phyloP scores from a whole-genome alignment of 331 rosid species.

The Acacia pycnantha region DNA sequence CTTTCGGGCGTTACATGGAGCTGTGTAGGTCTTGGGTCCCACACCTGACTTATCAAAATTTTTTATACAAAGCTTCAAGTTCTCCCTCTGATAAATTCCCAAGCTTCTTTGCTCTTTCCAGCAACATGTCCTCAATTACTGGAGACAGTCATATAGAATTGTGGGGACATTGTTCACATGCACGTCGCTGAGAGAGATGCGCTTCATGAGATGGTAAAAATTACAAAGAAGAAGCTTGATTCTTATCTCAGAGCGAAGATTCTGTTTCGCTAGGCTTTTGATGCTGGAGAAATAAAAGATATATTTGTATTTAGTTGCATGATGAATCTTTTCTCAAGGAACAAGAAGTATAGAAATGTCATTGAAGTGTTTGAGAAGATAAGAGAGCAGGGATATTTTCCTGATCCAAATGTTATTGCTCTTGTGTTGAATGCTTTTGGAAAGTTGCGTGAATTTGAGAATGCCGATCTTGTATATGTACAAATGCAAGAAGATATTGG shows the following conservation, averaged over 20 bases:
- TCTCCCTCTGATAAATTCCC: background rate
- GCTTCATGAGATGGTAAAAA: too few relatives aligned
- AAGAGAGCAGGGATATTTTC: conserved; percentile 75
- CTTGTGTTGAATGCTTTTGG: conserved; percentile 88
- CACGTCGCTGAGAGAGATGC: too few relatives aligned
- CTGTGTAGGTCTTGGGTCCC: background rate
- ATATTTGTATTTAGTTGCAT: conserved; percentile 75
- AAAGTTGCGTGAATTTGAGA: conserved; percentile 73
- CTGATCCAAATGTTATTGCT: conserved; percentile 78
- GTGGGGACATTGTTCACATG: too few relatives aligned
- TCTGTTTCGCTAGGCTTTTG: conserved; percentile 87
- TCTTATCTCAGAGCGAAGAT: too few relatives aligned
- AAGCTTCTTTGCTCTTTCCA: background rate
- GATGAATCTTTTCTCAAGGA: conserved; percentile 76
- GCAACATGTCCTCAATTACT: background rate
- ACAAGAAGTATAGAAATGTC: conserved; percentile 62
- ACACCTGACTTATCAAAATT: background rate
- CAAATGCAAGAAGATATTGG: conserved; percentile 81
- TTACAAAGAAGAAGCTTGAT: too few relatives aligned
- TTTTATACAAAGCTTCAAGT: background rate
- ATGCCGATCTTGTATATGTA: conserved; percentile 68
- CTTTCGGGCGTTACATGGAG: too few relatives aligned
- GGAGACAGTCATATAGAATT: too few relatives aligned
- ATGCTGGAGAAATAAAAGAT: conserved; percentile 72
- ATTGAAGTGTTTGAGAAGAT: conserved; percentile 85